A percentile compares a stretch with the other conserved stretches of the same genome.
These are phyloP conservation scores for Ramularia endophylla DNA, from an alignment of 2,329 filamentous ascomycete genomes.

Conservation along the genomic window DNA sequence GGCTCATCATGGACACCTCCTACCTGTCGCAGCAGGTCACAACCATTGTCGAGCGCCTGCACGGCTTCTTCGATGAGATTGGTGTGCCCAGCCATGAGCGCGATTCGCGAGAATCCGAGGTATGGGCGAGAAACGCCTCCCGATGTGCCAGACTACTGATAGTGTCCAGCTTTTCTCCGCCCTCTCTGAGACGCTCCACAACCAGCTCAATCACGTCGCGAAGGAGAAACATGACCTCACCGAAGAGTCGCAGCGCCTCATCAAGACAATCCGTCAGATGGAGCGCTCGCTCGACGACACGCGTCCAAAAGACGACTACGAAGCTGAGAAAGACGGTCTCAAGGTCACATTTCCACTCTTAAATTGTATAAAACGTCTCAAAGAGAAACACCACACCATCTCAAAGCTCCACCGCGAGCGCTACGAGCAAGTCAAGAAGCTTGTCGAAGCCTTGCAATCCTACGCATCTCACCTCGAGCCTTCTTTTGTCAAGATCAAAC, in stretches of 20 bases:
- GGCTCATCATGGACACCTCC: constrained; percentile 69
- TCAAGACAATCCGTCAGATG: constrained; percentile 88
- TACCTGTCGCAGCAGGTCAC: constrained; percentile 94
- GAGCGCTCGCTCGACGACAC: constrained; percentile 79
- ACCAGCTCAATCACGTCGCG: constrained; percentile 78
- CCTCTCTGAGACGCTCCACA: constrained; percentile 84
- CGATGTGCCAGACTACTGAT: constrained; percentile 1
- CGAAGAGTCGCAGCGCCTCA: constrained; percentile 81
- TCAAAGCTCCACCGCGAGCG: constrained; percentile 81
- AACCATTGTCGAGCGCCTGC: constrained; percentile 85
- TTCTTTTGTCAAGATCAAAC: constrained; percentile 74
- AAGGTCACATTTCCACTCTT: constrained; percentile 77
- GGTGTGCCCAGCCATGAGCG: constrained; percentile 91
- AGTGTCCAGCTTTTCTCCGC: constrained; percentile 74
- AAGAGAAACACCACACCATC: constrained; percentile 78
- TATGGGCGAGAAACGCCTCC: constrained; percentile 38
- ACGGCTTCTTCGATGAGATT: constrained; percentile 95
- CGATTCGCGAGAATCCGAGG: constrained; percentile 83
- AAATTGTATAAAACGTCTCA: constrained; percentile 70
- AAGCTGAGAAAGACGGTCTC: constrained; percentile 61
- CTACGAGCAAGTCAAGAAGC: constrained; percentile 93
- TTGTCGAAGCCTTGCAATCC: constrained; percentile 87
- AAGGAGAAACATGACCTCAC: constrained; percentile 85
- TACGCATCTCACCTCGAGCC: constrained; percentile 94
- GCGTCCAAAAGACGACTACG: constrained; percentile 58